These are phyloP conservation scores for Zychaea mexicana DNA, from an alignment of 371 early-diverging fungal genomes.

Conservation along the genomic window DNA sequence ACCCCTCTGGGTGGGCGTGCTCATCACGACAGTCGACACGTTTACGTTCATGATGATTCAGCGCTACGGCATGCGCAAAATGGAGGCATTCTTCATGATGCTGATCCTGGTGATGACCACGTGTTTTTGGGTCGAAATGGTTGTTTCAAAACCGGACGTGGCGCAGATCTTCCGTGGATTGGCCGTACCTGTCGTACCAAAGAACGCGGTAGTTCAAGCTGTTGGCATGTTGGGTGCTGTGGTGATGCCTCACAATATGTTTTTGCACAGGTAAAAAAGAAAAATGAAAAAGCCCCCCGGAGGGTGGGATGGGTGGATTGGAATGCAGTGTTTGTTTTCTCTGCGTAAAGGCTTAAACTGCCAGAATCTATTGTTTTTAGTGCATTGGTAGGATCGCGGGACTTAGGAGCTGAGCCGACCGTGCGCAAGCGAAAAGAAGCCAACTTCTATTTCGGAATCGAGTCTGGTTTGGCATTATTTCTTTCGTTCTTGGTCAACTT, in stretches of 20 bases:
- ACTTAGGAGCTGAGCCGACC: slow-evolving; percentile 49
- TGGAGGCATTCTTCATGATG: slow-evolving; percentile 67
- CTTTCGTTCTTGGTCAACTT: slow-evolving; percentile 74
- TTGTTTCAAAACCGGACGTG: slow-evolving; percentile 56
- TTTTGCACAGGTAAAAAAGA: slow-evolving; percentile 55
- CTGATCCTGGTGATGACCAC: slow-evolving; percentile 66
- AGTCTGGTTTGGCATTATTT: slow-evolving; percentile 64
- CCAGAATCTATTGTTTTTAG: slow-evolving; percentile 13
- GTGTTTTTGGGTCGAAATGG: slow-evolving; percentile 74
- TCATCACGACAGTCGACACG: slow-evolving; percentile 72
- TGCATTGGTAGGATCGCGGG: slow-evolving; percentile 65
- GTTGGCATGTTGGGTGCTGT: slow-evolving; percentile 74
- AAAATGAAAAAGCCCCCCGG: not conserved
- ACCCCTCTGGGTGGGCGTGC: slow-evolving; percentile 66
- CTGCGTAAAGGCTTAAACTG: slow-evolving; percentile 8
- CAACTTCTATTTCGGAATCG: slow-evolving; percentile 70
- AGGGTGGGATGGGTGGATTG: not conserved
- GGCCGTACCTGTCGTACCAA: slow-evolving; percentile 58
- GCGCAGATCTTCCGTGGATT: slow-evolving; percentile 63
- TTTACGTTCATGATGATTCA: slow-evolving; percentile 68
- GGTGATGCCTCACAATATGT: slow-evolving; percentile 82
- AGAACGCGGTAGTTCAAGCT: slow-evolving; percentile 62
- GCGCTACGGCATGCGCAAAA: slow-evolving; percentile 65
- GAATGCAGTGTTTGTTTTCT: not conserved
- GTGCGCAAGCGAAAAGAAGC: slow-evolving; percentile 62